These are phyloP conservation scores for Diaporthe sp. DNA, from an alignment of 2,329 filamentous ascomycete genomes.

Conservation along the genomic window DNA sequence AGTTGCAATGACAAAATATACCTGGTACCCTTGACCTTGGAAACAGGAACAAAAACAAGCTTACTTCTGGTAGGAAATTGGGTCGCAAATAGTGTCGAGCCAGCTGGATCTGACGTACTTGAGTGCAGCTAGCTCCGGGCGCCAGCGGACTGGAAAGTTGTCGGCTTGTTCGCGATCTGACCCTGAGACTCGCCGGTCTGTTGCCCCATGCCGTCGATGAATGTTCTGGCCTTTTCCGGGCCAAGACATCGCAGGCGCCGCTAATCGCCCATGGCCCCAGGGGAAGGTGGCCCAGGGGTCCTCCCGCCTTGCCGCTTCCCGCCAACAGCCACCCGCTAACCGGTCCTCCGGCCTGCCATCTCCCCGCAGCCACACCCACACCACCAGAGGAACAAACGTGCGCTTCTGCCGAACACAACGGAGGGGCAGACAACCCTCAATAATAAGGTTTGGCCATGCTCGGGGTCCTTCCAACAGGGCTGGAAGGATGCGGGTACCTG, in stretches of 20 bases:
- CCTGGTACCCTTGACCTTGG: background rate
- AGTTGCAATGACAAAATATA: background rate
- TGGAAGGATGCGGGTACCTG: conserved; percentile 34
- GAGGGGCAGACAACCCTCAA: background rate
- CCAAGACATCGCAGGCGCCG: conserved; percentile 4
- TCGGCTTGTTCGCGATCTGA: background rate
- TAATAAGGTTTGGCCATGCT: conserved; percentile 32
- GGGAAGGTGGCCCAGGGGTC: conserved; percentile 13
- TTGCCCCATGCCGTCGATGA: background rate
- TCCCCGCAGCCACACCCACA: conserved; percentile 30
- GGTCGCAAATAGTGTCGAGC: background rate
- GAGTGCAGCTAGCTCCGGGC: background rate
- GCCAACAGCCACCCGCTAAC: background rate
- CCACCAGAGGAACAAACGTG: conserved; percentile 24
- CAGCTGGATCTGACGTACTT: background rate
- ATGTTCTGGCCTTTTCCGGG: conserved; percentile 16
- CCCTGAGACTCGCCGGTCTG: background rate
- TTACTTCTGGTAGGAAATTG: background rate
- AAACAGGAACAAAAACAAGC: background rate
- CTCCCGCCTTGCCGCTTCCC: conserved; percentile 16
- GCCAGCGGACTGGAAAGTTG: background rate
- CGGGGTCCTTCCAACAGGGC: background rate
- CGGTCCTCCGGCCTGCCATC: background rate
- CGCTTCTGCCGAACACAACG: conserved; percentile 26
- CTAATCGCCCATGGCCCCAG: conserved; percentile 16